phyloP scores from a whole-genome alignment of 345 rosid genomes.

The Trapa incisa region DNA sequence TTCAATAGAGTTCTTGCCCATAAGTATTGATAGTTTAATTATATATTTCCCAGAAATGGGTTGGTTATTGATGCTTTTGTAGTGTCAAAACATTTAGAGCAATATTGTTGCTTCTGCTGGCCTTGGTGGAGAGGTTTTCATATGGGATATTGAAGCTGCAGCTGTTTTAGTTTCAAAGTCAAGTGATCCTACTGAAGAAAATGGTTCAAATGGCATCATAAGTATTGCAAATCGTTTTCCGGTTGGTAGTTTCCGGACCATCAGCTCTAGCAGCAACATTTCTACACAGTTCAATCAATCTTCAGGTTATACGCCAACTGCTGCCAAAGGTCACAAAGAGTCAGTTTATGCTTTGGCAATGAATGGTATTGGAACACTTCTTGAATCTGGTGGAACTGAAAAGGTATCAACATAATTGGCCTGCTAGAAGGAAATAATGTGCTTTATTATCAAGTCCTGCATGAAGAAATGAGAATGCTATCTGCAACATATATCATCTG shows the following conservation, averaged over 20 bases:
- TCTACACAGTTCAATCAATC: conserved; percentile 55
- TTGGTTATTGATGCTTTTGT: conserved; percentile 54
- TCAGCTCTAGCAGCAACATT: conserved; percentile 75
- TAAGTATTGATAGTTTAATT: neutral
- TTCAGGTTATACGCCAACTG: conserved; percentile 63
- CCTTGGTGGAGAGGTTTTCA: conserved; percentile 98
- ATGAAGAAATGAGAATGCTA: neutral
- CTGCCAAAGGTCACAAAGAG: conserved; percentile 99
- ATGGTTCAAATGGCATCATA: conserved; percentile 52
- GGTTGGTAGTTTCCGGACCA: conserved; percentile 59
- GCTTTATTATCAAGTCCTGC: neutral
- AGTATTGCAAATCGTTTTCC: conserved; percentile 51
- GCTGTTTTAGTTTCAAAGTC: conserved; percentile 62
- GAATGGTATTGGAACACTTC: conserved; percentile 82
- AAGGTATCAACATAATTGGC: conserved; percentile 41
- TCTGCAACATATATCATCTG: neutral
- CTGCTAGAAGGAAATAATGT: neutral
- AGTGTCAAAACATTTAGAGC: conserved; percentile 66
- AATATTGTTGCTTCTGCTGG: conserved; percentile 98
- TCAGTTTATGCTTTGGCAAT: conserved; percentile 97
- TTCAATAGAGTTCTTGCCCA: neutral
- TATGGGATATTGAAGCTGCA: conserved; percentile 97
- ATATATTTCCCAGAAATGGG: conserved; percentile 6
- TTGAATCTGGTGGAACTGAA: conserved; percentile 99
- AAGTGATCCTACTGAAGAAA: conserved; percentile 60